phyloP scores from a whole-genome alignment of 169 alveolate genomes.

The Eimeria falciformis region DNA sequence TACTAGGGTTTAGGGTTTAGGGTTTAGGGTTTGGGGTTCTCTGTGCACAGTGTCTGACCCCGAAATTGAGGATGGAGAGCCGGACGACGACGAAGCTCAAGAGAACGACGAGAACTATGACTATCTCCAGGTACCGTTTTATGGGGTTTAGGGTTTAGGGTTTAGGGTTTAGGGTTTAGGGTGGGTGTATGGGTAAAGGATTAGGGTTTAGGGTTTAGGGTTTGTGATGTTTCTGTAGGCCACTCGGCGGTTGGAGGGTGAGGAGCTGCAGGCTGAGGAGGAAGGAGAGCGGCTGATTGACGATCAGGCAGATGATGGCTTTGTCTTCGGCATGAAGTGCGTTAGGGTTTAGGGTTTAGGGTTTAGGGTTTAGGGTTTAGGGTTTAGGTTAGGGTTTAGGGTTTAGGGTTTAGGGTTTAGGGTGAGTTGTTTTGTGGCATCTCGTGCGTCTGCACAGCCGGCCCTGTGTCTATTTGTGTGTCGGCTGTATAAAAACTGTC shows the following conservation, averaged over 20 bases:
- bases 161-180: conserved; percentile 9
- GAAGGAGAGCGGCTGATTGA: conserved; percentile 34
- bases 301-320: conserved; percentile 36
- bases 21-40: background rate
- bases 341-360: conserved; percentile 22
- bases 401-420: background rate
- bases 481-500: background rate
- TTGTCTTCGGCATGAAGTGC: conserved; percentile 37
- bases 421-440: background rate
- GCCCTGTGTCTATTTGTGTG: background rate
- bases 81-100: background rate
- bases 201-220: background rate
- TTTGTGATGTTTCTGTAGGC: background rate
- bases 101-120: conserved; percentile 33
- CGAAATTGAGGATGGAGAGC: conserved; percentile 28
- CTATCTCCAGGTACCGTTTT: conserved; percentile 1
- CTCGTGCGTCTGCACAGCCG: too few relatives aligned
- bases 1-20: background rate
- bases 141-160: background rate
- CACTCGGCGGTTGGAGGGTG: conserved; percentile 13
- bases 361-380: conserved; percentile 18
- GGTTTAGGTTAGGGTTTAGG: conserved; percentile 10
- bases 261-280: conserved; percentile 47
- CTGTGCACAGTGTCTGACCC: background rate
- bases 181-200: background rate